Conservation (phyloP, 495 filamentous ascomycete genomes). For the Penicillium goetzii region DNA sequence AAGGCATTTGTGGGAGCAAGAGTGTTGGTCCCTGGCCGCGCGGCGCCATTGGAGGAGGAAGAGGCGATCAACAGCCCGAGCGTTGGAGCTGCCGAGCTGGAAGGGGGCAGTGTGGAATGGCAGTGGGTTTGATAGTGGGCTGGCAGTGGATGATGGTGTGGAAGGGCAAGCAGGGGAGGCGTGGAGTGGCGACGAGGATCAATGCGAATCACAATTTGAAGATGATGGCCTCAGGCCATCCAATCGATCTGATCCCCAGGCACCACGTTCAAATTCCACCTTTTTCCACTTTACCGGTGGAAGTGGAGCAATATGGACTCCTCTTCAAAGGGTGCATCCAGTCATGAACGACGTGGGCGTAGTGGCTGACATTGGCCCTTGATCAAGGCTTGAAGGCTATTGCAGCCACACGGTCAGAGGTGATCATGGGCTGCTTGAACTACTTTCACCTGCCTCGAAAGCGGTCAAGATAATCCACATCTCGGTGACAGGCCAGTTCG, state of each 20-base stretch:
- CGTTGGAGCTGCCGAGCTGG: not conserved
- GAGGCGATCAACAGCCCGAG: slow-evolving; percentile 1
- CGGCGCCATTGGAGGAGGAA: slow-evolving; percentile 5
- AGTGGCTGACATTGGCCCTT: not conserved
- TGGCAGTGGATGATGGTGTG: not conserved
- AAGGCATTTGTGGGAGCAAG: not conserved
- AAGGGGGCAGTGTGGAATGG: not conserved
- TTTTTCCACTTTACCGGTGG: not conserved
- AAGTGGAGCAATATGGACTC: not conserved
- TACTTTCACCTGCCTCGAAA: not conserved
- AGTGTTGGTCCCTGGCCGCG: not conserved
- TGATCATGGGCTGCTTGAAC: not conserved
- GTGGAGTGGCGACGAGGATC: not conserved
- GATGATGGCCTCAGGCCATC: not conserved
- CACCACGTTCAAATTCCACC: not conserved
- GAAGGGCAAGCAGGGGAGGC: not conserved
- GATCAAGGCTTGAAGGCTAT: not conserved
- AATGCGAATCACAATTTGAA: not conserved
- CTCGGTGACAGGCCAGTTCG: not conserved
- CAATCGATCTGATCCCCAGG: not conserved
- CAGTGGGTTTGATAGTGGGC: not conserved
- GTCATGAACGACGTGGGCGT: not conserved
- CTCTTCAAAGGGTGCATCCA: not conserved
- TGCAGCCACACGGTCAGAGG: not conserved
- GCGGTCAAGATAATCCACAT: not conserved